Percentiles rank a stretch among this genome's conserved stretches.
Evolutionary conservation across 1,284 basidiomycete species (phyloP).

Genomic region (Cutaneotrichosporon sp.): DNA sequence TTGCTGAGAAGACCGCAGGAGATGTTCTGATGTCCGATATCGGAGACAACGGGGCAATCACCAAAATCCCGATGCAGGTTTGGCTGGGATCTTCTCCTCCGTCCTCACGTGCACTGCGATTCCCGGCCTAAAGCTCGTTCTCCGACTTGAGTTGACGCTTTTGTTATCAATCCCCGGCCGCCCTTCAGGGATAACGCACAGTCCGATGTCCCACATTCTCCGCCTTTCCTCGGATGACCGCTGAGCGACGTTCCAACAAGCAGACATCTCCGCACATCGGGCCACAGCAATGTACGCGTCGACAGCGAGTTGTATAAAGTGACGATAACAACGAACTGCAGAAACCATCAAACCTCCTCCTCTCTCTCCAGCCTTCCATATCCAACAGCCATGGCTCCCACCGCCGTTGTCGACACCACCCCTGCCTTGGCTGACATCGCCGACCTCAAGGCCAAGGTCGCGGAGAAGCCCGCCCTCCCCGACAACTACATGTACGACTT

Average conservation of each 20-base stretch:
- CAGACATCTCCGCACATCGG: background rate
- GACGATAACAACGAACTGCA: background rate
- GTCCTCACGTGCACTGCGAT: too few species aligned
- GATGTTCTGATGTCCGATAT: background rate
- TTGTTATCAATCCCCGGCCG: background rate
- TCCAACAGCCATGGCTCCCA: conserved; percentile 25
- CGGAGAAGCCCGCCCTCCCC: conserved; percentile 13
- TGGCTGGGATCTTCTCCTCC: background rate
- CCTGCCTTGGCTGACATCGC: conserved; percentile 4
- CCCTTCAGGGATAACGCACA: background rate
- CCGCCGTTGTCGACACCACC: conserved; percentile 20
- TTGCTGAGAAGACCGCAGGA: too few species aligned
- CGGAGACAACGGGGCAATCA: background rate
- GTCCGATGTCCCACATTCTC: background rate
- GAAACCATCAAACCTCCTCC: background rate
- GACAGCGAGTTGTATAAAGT: background rate
- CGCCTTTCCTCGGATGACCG: background rate
- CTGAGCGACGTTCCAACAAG: background rate
- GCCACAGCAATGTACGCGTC: background rate
- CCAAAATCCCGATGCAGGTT: background rate
- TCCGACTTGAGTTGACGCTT: background rate
- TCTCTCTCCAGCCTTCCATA: background rate
- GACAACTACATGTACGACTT: conserved; percentile 37
- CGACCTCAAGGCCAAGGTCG: conserved; percentile 24
- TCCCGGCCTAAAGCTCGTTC: background rate